These are phyloP conservation scores for Linnemannia elongata DNA, from an alignment of 192 early-diverging fungal genomes.

Conservation along the genomic window DNA sequence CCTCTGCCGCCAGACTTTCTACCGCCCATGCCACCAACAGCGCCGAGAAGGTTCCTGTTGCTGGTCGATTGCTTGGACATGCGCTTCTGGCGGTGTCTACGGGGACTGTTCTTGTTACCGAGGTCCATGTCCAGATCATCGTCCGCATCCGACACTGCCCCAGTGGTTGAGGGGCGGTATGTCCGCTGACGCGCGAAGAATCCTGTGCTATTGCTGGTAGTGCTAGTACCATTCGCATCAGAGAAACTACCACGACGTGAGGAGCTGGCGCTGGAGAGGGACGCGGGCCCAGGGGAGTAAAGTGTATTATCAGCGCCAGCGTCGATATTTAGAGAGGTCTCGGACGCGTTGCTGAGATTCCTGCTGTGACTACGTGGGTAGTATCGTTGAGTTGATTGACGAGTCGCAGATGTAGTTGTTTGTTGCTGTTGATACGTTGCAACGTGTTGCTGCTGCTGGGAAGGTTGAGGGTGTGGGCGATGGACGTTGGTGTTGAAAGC, in stretches of 20 bases:
- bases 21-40: neutral
- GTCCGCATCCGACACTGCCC: slow-evolving; percentile 1
- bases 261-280: slow-evolving; percentile 28
- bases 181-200: slow-evolving; percentile 22
- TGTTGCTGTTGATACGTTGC: neutral
- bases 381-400: slow-evolving; percentile 4
- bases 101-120: slow-evolving; percentile 20
- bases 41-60: neutral
- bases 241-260: slow-evolving; percentile 38
- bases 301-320: neutral
- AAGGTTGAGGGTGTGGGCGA: neutral
- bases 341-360: slow-evolving; percentile 33
- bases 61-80: neutral
- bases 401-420: neutral
- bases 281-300: slow-evolving; percentile 18
- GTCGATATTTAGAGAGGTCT: slow-evolving; percentile 40
- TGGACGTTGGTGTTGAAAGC: slow-evolving; percentile 11
- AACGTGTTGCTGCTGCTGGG: neutral
- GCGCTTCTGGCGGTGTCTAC: slow-evolving; percentile 6
- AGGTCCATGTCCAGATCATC: slow-evolving; percentile 13
- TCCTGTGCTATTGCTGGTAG: neutral
- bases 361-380: slow-evolving; percentile 26
- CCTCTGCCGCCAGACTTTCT: neutral
- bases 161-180: neutral
- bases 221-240: neutral